Base-by-base conservation (phyloP, 345 rosid genomes). In the Populus tremula region DNA sequence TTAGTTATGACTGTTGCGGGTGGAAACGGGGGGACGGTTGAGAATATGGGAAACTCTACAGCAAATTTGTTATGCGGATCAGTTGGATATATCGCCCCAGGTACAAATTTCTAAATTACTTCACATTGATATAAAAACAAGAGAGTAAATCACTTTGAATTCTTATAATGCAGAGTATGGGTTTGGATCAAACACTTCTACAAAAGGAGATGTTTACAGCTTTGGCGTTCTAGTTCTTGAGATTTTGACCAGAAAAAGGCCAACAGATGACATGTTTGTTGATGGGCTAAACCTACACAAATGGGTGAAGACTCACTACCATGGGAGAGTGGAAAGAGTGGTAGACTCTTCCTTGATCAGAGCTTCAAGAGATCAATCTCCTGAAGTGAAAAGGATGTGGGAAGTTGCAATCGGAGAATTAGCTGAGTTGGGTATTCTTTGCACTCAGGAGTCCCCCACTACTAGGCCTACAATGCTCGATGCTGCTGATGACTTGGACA, bases 41-140 rank as follows among this genome's bases (percentile, higher is more conserved):
- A 90, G 74, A 85, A 83, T 65, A 72, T 84, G 80, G 93, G 90
- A 35, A 88, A 41, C 78, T 85, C 91, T 21, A 89, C 91, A 5
- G 86, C 88, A 47, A 88, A 85, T 76, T 73, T 84, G 82, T 64
- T 88, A 39, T 23, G 80, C 4, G 93, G 93, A 67, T 84, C 90
- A 33, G 75, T 87, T 21, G 91, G 93, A 43, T 88, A 88, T 75
- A 83, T 88, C 35, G 90, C 93, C 39, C 93, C 91, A 82, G 93
- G 93, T 90, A 87, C 54, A 10, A 5, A 65, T 38, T 50, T 39
- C 71, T 64, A 45, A 67, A 56, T 23, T 35, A 35, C 59, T 41
- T 23, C 69, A 14, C 45, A 5, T 59, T 35, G 72, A 11, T n/a
- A 36, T 21, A n/a, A 49, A 67, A 5, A 6, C 61, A 35, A 36